phyloP scores from a whole-genome alignment of 116 monocot species.

The Zostera marina region DNA sequence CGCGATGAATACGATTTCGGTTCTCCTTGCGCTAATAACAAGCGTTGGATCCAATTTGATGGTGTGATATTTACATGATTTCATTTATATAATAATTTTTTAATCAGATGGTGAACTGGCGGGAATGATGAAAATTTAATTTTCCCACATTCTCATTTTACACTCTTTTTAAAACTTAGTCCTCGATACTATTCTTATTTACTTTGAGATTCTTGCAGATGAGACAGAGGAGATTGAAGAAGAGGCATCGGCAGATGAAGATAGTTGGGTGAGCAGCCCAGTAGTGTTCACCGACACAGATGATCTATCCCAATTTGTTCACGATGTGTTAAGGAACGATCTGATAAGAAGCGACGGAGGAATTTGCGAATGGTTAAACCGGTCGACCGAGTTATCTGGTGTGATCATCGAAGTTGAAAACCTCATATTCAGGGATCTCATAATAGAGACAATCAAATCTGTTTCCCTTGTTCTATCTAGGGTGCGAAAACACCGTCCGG shows the following conservation, averaged over 20 bases:
- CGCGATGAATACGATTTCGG: neutral
- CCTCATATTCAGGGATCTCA: conserved; percentile 65
- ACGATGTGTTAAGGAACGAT: conserved; percentile 40
- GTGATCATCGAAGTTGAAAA: conserved; percentile 61
- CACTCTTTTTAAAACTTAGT: neutral
- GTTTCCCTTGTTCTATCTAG: neutral
- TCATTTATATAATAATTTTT: neutral
- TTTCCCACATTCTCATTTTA: neutral
- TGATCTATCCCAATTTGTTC: conserved; percentile 37
- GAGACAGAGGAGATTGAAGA: neutral
- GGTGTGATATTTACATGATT: conserved; percentile 13
- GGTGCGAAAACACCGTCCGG: neutral
- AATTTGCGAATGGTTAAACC: no score
- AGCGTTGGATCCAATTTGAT: conserved; percentile 43
- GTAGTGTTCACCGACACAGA: conserved; percentile 6
- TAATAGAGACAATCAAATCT: conserved; percentile 24
- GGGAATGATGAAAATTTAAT: neutral
- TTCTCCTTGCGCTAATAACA: conserved; percentile 12
- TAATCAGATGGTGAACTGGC: neutral
- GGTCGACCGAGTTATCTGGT: conserved; percentile 26
- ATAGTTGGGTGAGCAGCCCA: conserved; percentile 48
- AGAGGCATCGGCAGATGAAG: conserved; percentile 8
- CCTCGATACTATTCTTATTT: neutral
- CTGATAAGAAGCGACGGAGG: conserved; percentile 6
- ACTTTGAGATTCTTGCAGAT: neutral